phyloP scores from a whole-genome alignment of 2,329 filamentous ascomycete species.

The Talaromyces sp. region DNA sequence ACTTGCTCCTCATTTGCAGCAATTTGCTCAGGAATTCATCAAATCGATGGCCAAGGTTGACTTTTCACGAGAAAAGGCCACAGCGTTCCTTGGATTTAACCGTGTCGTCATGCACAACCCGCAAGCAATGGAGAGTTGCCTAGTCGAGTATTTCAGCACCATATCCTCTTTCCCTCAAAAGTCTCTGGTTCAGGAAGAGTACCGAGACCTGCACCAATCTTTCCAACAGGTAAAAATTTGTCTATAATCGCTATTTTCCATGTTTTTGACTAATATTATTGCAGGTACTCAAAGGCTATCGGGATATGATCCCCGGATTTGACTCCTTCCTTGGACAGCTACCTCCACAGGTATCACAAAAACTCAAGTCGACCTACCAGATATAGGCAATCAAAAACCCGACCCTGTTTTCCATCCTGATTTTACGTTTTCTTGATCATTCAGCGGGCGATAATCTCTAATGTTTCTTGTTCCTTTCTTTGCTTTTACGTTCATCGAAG shows the following conservation, averaged over 20 bases:
- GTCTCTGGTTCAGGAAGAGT: constrained; percentile 60
- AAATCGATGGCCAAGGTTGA: constrained; percentile 78
- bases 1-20: constrained; percentile 73
- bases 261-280: background rate
- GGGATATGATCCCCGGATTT: constrained; percentile 48
- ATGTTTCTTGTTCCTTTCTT: background rate
- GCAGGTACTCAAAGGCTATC: constrained; percentile 47
- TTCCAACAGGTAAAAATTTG: constrained; percentile 67
- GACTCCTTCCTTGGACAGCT: constrained; percentile 45
- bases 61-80: constrained; percentile 89
- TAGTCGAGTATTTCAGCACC: constrained; percentile 76
- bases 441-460: constrained; percentile 18
- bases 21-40: constrained; percentile 80
- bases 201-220: constrained; percentile 60
- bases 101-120: constrained; percentile 82
- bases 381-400: constrained; percentile 29
- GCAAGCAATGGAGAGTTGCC: constrained; percentile 81
- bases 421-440: constrained; percentile 4
- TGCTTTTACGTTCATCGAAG: constrained; percentile 13
- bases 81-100: constrained; percentile 87
- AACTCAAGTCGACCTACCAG: constrained; percentile 42
- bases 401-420: background rate
- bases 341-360: constrained; percentile 38
- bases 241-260: background rate
- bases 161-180: constrained; percentile 70